A percentile compares a stretch with the other conserved stretches of the same genome.
Conservation (phyloP, 2,329 filamentous ascomycete genomes). For the Clonostachys solani region DNA sequence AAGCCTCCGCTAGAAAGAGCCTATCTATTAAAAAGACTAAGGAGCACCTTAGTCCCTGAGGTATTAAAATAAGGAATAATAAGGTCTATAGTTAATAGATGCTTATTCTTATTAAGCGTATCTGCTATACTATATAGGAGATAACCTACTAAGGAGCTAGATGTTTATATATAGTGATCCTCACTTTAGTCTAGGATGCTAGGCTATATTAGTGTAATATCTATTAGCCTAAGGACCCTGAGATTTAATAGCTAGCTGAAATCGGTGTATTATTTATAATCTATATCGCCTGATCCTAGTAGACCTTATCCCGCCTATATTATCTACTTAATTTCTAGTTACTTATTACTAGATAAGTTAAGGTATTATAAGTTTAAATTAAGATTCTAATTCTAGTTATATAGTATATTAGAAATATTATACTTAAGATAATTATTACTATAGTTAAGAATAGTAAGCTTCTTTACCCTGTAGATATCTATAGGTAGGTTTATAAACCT, state of each 20-base stretch:
- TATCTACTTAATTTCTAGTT: conserved; percentile 80
- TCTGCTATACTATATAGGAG: conserved; percentile 98
- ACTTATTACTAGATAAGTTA: conserved; percentile 94
- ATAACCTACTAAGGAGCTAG: conserved; percentile 85
- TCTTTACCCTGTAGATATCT: conserved; percentile 90
- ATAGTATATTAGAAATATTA: conserved; percentile 98
- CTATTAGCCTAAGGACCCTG: conserved; percentile 89
- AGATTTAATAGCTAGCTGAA: conserved; percentile 83
- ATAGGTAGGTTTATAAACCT: conserved; percentile 96
- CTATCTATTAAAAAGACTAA: conserved; percentile 94
- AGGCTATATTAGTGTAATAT: conserved; percentile 90
- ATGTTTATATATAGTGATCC: conserved; percentile 92
- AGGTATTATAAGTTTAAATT: conserved; percentile 93
- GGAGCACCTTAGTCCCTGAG: conserved; percentile 80
- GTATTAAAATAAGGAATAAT: conserved; percentile 90
- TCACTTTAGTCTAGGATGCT: conserved; percentile 94
- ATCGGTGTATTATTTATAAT: conserved; percentile 70
- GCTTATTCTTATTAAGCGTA: conserved; percentile 86
- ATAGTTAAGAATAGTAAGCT: conserved; percentile 87
- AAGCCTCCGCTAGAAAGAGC: conserved; percentile 84
- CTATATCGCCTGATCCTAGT: conserved; percentile 42
- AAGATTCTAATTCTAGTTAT: conserved; percentile 99
- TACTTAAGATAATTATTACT: conserved; percentile 96
- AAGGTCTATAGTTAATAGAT: conserved; percentile 92
- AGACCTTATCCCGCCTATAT: conserved; percentile 26